These are phyloP conservation scores for Fusarium sp. DNA, from an alignment of 2,329 filamentous ascomycete genomes.

Conservation along the genomic window DNA sequence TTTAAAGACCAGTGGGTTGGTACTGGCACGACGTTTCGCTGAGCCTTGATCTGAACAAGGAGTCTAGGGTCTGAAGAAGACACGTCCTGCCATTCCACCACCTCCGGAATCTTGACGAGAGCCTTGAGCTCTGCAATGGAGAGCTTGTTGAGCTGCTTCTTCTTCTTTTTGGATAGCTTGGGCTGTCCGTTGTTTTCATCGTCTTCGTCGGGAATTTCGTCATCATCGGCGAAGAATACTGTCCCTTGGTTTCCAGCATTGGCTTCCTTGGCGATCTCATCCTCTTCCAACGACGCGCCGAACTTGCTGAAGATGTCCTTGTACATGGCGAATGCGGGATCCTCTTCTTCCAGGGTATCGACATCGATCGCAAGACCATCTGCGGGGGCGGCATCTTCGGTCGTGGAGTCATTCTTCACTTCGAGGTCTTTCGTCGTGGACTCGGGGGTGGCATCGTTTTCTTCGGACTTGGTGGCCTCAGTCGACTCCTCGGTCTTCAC, in stretches of 20 bases:
- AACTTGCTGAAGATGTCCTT: constrained; percentile 87
- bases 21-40: constrained; percentile 95
- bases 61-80: constrained; percentile 89
- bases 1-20: constrained; percentile 96
- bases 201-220: constrained; percentile 87
- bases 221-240: constrained; percentile 84
- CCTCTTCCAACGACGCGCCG: constrained; percentile 71
- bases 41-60: constrained; percentile 93
- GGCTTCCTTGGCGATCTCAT: constrained; percentile 71
- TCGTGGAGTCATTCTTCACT: constrained; percentile 53
- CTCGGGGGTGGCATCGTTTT: constrained; percentile 50
- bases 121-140: constrained; percentile 97
- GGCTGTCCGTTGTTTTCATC: constrained; percentile 73
- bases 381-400: constrained; percentile 51
- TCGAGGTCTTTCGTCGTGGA: constrained; percentile 53
- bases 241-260: constrained; percentile 82
- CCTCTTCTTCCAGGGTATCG: constrained; percentile 72
- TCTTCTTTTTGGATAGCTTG: constrained; percentile 93
- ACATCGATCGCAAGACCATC: constrained; percentile 66
- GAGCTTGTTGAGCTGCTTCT: constrained; percentile 89
- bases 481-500: constrained; percentile 30
- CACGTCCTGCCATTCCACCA: constrained; percentile 97
- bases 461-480: constrained; percentile 39
- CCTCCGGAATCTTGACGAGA: constrained; percentile 87
- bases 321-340: constrained; percentile 86